Conservation (phyloP, 2,329 filamentous ascomycete species). For the Fusarium pseudonygamai region DNA sequence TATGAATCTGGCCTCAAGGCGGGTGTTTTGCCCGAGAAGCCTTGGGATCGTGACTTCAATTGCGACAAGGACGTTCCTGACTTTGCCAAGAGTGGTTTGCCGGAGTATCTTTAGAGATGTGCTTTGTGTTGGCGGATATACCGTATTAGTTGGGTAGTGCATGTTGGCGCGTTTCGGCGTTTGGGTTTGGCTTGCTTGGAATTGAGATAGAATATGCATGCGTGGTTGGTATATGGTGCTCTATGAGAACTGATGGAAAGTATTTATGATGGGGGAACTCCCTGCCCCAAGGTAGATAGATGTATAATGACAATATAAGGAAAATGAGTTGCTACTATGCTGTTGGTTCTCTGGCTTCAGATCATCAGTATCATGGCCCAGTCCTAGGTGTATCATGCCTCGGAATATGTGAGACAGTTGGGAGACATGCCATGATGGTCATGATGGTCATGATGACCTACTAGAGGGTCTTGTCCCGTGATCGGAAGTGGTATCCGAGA, state of each 20-base stretch:
- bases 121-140: conserved; percentile 7
- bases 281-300: conserved; percentile 10
- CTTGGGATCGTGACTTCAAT: conserved; percentile 75
- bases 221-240: conserved; percentile 11
- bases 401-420: neutral
- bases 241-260: conserved; percentile 6
- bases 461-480: neutral
- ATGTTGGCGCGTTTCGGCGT: conserved; percentile 15
- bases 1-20: conserved; percentile 82
- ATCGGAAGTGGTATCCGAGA: neutral
- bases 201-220: conserved; percentile 5
- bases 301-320: conserved; percentile 11
- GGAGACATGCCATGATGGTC: neutral
- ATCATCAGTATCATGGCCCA: neutral
- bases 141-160: neutral
- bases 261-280: neutral
- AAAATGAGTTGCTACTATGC: neutral
- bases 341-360: neutral
- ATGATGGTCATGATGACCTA: neutral
- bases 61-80: conserved; percentile 68
- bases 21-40: conserved; percentile 81
- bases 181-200: neutral
- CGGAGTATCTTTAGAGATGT: conserved; percentile 57
- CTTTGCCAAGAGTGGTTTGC: conserved; percentile 56
- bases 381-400: neutral